Evolutionary conservation across 169 alveolate genomes (phyloP).

Genomic region (Amoebophrya sp.): DNA sequence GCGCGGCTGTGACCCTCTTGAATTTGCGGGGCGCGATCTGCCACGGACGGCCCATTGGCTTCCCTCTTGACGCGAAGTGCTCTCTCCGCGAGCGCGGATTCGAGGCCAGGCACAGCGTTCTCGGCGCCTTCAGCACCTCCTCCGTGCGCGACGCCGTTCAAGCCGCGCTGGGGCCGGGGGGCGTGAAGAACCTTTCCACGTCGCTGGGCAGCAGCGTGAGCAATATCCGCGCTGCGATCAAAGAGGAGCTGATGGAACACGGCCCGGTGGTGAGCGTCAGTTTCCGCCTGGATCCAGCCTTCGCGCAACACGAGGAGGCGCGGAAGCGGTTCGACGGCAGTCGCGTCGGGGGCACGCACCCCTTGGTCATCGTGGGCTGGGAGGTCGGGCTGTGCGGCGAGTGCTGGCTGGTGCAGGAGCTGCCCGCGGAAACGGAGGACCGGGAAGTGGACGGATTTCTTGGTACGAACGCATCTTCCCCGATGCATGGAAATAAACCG

Average conservation of each 20-base stretch:
- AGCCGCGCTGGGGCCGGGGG: not conserved
- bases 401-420: not conserved
- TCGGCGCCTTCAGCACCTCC: no score
- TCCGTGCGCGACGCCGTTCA: no score
- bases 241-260: not conserved
- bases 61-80: no score
- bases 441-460: not conserved
- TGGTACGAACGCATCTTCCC: no score
- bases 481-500: no score
- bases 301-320: not conserved
- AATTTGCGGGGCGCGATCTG: not conserved
- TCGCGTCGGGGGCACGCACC: not conserved
- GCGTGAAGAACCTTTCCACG: not conserved
- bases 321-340: not conserved
- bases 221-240: not conserved
- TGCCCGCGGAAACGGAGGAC: not conserved
- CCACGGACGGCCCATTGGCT: not conserved
- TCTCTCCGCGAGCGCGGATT: no score
- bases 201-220: not conserved
- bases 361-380: not conserved
- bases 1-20: not conserved
- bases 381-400: not conserved
- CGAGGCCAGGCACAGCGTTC: no score
- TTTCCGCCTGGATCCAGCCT: not conserved
- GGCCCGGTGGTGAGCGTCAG: not conserved